Percentiles rank a stretch among this genome's conserved stretches.
Evolutionary conservation across 345 rosid genomes (phyloP).

Genomic region (Eucalyptus viminalis): DNA sequence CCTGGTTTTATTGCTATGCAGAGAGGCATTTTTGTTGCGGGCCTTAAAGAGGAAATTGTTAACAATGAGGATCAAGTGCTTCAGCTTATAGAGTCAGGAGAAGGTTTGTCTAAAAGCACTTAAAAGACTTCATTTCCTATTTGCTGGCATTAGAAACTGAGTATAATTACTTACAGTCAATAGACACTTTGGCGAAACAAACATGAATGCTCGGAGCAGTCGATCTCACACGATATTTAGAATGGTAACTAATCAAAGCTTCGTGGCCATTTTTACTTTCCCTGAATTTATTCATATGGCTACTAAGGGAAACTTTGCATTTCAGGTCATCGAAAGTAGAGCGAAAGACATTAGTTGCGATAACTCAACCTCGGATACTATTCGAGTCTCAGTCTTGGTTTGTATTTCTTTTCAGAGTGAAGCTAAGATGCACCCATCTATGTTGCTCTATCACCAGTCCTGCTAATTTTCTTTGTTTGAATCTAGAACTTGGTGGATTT

Average conservation of each 20-base stretch:
- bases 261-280: not conserved
- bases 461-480: not conserved
- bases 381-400: conserved; percentile 88
- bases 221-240: conserved; percentile 96
- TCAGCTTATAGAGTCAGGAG: conserved; percentile 74
- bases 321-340: conserved; percentile 87
- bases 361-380: conserved; percentile 38
- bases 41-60: conserved; percentile 83
- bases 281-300: not conserved
- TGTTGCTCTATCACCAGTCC: not conserved
- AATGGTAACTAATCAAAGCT: conserved; percentile 45
- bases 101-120: conserved; percentile 39
- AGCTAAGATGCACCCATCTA: not conserved
- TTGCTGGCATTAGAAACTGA: not conserved
- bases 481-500: conserved; percentile 85
- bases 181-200: conserved; percentile 95
- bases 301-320: not conserved
- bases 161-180: conserved; percentile 27
- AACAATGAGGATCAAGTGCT: conserved; percentile 75
- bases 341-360: conserved; percentile 36
- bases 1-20: not conserved
- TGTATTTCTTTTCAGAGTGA: conserved; percentile 3
- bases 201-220: conserved; percentile 92
- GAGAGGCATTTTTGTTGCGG: conserved; percentile 89
- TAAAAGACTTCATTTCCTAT: not conserved